phyloP scores from a whole-genome alignment of 805 yeast species.

The Blastobotrys terrestris region DNA sequence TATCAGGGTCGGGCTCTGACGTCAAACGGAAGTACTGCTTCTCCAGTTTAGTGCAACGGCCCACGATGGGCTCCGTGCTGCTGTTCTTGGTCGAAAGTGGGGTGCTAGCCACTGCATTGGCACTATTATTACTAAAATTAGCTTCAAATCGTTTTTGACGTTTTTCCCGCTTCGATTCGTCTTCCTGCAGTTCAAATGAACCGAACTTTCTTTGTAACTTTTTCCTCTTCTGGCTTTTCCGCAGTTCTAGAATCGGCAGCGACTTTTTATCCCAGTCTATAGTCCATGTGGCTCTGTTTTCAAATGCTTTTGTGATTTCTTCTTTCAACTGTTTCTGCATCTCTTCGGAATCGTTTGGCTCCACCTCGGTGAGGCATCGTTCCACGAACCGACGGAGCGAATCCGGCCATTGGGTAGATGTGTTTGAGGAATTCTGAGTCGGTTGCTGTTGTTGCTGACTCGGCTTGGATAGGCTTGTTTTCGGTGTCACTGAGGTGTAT shows the following conservation, averaged over 20 bases:
- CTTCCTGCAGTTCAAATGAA: background rate
- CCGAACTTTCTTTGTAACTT: background rate
- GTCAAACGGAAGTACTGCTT: constrained; percentile 80
- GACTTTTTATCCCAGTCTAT: constrained; percentile 51
- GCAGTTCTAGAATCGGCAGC: constrained; percentile 37
- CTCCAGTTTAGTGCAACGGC: constrained; percentile 60
- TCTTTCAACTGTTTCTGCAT: constrained; percentile 47
- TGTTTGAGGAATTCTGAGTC: background rate
- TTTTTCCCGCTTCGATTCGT: constrained; percentile 22
- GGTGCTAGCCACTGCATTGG: constrained; percentile 4
- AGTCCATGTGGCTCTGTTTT: constrained; percentile 37
- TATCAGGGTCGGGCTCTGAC: constrained; percentile 81
- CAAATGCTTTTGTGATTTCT: constrained; percentile 44
- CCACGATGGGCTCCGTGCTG: constrained; percentile 40
- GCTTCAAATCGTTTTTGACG: constrained; percentile 46
- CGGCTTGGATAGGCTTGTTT: background rate
- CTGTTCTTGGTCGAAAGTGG: constrained; percentile 8
- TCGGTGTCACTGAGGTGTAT: constrained; percentile 6
- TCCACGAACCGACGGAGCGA: constrained; percentile 46
- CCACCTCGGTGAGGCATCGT: constrained; percentile 39
- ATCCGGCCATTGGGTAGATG: constrained; percentile 44
- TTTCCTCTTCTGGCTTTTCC: constrained; percentile 3
- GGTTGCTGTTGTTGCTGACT: background rate
- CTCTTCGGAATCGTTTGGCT: constrained; percentile 32
- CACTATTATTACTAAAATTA: constrained; percentile 14